phyloP scores from a whole-genome alignment of 108 stramenopile genomes.

The Nannochloropsis granulata region DNA sequence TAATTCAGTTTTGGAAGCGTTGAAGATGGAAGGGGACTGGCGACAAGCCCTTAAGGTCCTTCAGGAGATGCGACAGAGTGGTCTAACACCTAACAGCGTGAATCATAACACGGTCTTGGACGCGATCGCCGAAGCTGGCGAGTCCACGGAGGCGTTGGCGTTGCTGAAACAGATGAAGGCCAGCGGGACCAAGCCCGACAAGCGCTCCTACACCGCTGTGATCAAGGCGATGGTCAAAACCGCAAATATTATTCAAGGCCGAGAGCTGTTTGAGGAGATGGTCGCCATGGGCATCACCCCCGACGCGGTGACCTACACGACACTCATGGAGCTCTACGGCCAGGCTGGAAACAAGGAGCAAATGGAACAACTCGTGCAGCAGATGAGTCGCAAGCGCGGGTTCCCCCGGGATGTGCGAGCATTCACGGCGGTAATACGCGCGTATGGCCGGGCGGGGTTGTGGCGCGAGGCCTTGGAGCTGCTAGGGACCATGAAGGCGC shows the following conservation, averaged over 20 bases:
- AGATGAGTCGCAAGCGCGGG: background rate
- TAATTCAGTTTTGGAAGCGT: background rate
- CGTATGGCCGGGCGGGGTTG: background rate
- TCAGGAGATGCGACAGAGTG: background rate
- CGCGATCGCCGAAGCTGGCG: background rate
- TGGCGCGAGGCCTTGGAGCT: background rate
- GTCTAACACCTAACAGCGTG: background rate
- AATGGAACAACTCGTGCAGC: background rate
- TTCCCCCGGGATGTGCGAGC: background rate
- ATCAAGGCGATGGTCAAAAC: conserved; percentile 2
- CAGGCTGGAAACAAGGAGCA: background rate
- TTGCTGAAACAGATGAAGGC: background rate
- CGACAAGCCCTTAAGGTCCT: background rate
- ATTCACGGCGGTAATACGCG: background rate
- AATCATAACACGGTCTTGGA: background rate
- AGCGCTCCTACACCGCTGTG: conserved; percentile 10
- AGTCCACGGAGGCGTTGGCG: background rate
- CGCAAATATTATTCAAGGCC: background rate
- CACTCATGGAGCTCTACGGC: conserved; percentile 10
- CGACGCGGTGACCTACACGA: conserved; percentile 7
- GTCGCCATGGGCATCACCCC: background rate
- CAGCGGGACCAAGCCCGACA: background rate
- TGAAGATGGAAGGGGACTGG: background rate
- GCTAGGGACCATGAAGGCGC: background rate
- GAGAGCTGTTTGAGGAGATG: conserved; percentile 13